These are phyloP conservation scores for Hemisphaericaspora xylofermentans DNA, from an alignment of 1,139 yeast genomes.

Conservation along the genomic window DNA sequence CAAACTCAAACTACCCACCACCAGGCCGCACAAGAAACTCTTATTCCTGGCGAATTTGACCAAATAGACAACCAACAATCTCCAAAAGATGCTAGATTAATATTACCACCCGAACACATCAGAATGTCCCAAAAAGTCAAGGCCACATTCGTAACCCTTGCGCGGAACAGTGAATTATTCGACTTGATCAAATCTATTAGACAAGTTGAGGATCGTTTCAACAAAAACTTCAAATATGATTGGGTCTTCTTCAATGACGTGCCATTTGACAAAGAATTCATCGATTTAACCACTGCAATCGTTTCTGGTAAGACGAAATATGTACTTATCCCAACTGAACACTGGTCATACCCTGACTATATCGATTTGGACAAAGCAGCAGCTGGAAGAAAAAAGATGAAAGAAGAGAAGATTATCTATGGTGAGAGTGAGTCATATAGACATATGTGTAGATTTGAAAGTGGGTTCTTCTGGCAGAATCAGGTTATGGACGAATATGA, in stretches of 20 bases:
- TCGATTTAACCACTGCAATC: constrained; percentile 42
- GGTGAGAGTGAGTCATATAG: constrained; percentile 66
- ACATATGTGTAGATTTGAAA: constrained; percentile 75
- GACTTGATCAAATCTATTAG: constrained; percentile 69
- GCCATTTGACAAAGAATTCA: constrained; percentile 57
- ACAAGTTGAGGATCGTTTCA: constrained; percentile 70
- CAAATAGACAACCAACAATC: no score
- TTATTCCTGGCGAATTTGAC: no score
- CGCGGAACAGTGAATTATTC: constrained; percentile 62
- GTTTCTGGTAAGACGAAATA: constrained; percentile 63
- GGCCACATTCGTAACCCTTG: constrained; percentile 62
- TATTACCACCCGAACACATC: neutral
- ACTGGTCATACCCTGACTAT: constrained; percentile 75
- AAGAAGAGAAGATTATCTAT: constrained; percentile 35
- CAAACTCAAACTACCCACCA: no score
- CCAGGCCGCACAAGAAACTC: no score
- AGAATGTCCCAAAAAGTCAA: constrained; percentile 33
- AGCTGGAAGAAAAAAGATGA: constrained; percentile 46
- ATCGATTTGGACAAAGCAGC: constrained; percentile 60
- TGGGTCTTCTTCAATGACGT: constrained; percentile 80
- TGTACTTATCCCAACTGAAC: constrained; percentile 60
- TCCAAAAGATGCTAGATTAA: neutral
- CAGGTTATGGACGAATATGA: constrained; percentile 54
- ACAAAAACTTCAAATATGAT: constrained; percentile 64
- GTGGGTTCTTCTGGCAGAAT: constrained; percentile 64